phyloP scores from a whole-genome alignment of 345 rosid species.

The Eucalyptus leucophloia region DNA sequence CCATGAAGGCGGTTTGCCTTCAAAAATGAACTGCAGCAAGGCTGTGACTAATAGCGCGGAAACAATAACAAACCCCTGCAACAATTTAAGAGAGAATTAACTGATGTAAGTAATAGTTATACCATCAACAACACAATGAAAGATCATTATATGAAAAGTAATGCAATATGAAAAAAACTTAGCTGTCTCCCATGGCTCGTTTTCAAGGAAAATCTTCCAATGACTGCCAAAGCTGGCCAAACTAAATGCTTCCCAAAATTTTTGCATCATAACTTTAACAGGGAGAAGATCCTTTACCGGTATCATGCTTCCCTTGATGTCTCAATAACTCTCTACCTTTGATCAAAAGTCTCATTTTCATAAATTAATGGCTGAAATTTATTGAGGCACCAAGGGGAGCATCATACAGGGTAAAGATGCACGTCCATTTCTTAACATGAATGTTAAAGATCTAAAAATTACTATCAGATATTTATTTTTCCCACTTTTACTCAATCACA shows the following conservation, averaged over 20 bases:
- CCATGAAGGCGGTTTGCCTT: constrained; percentile 81
- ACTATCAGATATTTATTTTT: not conserved
- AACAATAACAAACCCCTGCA: constrained; percentile 94
- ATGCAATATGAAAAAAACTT: not conserved
- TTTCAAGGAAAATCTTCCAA: not conserved
- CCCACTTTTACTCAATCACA: not conserved
- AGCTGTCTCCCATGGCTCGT: not conserved
- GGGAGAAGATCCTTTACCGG: not conserved
- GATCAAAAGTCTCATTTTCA: not conserved
- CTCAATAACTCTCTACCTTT: not conserved
- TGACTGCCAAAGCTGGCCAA: not conserved
- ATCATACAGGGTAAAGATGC: not conserved
- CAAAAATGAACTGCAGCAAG: constrained; percentile 73
- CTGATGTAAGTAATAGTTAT: not conserved
- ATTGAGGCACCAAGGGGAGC: not conserved
- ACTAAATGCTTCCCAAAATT: not conserved
- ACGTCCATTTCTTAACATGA: not conserved
- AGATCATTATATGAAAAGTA: not conserved
- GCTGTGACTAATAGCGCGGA: constrained; percentile 93
- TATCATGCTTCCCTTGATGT: not conserved
- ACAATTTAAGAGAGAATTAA: not conserved
- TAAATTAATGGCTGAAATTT: not conserved
- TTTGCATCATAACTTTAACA: not conserved
- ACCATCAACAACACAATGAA: not conserved
- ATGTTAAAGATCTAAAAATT: not conserved